Evolutionary conservation across 345 rosid species (phyloP).

Genomic region (Eutrema yunnanense): DNA sequence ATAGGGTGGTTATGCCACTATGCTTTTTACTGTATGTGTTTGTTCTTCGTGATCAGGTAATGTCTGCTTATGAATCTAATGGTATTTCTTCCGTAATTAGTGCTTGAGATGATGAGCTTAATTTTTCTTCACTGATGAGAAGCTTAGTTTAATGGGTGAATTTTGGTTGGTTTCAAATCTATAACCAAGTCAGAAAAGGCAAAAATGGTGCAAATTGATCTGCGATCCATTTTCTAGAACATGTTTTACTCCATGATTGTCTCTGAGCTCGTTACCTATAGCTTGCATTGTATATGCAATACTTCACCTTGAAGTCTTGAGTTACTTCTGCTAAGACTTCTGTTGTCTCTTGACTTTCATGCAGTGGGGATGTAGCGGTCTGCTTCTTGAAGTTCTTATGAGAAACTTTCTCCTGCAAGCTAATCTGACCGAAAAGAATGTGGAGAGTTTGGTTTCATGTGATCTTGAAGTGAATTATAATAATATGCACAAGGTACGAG

Average conservation of each 20-base stretch:
- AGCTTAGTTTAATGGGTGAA: slow-evolving; percentile 1
- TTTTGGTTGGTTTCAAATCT: background rate
- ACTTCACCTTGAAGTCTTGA: background rate
- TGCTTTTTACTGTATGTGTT: background rate
- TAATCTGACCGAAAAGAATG: slow-evolving; percentile 35
- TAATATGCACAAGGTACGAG: slow-evolving; percentile 74
- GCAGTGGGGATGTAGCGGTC: slow-evolving; percentile 88
- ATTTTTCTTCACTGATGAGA: background rate
- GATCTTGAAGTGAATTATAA: slow-evolving; percentile 78
- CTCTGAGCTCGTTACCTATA: slow-evolving; percentile 1
- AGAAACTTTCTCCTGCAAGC: slow-evolving; percentile 44
- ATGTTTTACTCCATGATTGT: slow-evolving; percentile 6
- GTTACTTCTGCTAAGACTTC: slow-evolving; percentile 15
- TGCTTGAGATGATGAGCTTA: background rate
- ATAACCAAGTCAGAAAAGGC: background rate
- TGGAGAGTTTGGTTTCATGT: slow-evolving; percentile 47
- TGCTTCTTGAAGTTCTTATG: slow-evolving; percentile 65
- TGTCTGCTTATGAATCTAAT: background rate
- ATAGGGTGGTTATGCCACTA: background rate
- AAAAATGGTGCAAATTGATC: background rate
- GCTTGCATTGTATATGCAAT: slow-evolving; percentile 5
- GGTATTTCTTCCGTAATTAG: background rate
- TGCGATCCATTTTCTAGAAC: background rate
- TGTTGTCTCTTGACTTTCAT: slow-evolving; percentile 22
- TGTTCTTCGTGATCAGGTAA: background rate